These are phyloP conservation scores for Cornus suecica DNA, from an alignment of 148 eudicot species.

Conservation along the genomic window DNA sequence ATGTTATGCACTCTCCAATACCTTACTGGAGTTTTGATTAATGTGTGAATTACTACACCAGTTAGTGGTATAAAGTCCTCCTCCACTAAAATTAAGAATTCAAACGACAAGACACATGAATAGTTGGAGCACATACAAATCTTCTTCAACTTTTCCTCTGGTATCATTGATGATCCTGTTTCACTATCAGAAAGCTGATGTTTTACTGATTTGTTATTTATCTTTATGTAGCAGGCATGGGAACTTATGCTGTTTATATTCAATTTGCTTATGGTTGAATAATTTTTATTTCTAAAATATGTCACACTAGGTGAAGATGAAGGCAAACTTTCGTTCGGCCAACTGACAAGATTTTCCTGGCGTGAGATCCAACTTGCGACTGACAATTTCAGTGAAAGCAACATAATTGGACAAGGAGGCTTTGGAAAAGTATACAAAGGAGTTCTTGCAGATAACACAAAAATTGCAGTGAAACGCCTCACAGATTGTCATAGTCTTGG, in stretches of 20 bases:
- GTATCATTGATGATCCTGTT: not conserved
- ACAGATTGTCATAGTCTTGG: slow-evolving; percentile 73
- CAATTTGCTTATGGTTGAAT: not conserved
- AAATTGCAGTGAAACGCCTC: slow-evolving; percentile 88
- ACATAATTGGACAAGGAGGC: slow-evolving; percentile 93
- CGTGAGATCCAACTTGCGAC: slow-evolving; percentile 88
- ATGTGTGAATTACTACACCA: not conserved
- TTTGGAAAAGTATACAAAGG: slow-evolving; percentile 95
- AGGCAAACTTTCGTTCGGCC: slow-evolving; percentile 65
- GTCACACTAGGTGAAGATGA: slow-evolving; percentile 68
- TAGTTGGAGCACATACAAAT: not conserved
- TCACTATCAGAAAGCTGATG: not conserved
- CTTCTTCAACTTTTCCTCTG: not conserved
- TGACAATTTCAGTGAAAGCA: slow-evolving; percentile 67
- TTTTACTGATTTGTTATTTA: not conserved
- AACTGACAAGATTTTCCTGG: slow-evolving; percentile 83
- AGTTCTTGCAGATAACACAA: slow-evolving; percentile 50
- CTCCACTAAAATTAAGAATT: not conserved
- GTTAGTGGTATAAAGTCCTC: not conserved
- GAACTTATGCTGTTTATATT: not conserved
- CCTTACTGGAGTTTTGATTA: not conserved
- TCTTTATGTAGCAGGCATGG: not conserved
- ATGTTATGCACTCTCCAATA: not conserved
- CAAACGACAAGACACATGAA: not conserved
- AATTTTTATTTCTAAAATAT: not conserved